These are phyloP conservation scores for Symbiodinium natans DNA, from an alignment of 73 alveolate genomes.

Conservation along the genomic window DNA sequence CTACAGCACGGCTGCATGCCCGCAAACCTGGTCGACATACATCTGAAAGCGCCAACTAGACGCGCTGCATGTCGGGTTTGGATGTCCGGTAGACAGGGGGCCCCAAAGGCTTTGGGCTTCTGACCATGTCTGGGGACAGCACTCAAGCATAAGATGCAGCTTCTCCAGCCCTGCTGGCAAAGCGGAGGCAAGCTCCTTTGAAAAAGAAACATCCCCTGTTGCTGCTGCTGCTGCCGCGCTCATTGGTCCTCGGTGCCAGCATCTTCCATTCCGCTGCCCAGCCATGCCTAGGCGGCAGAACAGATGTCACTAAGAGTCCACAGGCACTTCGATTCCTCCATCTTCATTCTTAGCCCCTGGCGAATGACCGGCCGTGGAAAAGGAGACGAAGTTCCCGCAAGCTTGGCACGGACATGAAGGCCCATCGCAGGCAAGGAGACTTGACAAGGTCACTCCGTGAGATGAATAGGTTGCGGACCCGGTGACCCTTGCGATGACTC, in stretches of 20 bases:
- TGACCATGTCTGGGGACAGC: background rate
- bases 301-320: too few species aligned
- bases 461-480: background rate
- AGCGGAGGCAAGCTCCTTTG: constrained; percentile 75
- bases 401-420: background rate
- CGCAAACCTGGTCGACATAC: too few species aligned
- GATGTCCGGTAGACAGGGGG: too few species aligned
- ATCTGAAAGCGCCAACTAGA: too few species aligned
- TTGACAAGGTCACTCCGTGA: too few species aligned
- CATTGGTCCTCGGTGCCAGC: constrained; percentile 84
- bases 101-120: too few species aligned
- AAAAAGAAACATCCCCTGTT: background rate
- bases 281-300: constrained; percentile 75
- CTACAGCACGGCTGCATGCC: too few species aligned
- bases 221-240: too few species aligned
- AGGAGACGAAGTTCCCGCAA: constrained; percentile 87
- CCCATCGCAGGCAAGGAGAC: too few species aligned
- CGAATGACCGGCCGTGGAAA: constrained; percentile 87
- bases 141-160: constrained; percentile 76
- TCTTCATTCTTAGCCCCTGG: too few species aligned
- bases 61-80: too few species aligned
- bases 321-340: too few species aligned
- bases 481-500: background rate
- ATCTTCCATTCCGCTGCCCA: constrained; percentile 49
- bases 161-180: constrained; percentile 85